These are phyloP conservation scores for Lodderomyces theae DNA, from an alignment of 1,139 yeast genomes.

Conservation along the genomic window DNA sequence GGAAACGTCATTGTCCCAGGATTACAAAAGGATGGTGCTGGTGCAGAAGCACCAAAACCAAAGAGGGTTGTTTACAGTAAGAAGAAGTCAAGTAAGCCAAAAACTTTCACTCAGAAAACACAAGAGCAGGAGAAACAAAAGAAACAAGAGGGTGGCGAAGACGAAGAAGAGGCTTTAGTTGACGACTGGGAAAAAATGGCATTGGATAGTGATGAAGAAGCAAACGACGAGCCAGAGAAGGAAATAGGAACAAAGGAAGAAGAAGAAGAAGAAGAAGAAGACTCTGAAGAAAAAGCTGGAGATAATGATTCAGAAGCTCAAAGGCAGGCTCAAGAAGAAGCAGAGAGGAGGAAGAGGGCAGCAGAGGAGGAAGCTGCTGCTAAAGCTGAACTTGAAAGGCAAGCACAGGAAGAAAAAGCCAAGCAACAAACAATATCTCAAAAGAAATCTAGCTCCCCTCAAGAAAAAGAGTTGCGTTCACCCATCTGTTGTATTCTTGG, in stretches of 20 bases:
- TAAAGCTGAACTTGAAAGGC: constrained; percentile 6
- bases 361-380: constrained; percentile 7
- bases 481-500: constrained; percentile 99
- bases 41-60: constrained; percentile 35
- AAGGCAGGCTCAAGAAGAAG: constrained; percentile 7
- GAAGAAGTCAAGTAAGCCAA: constrained; percentile 57
- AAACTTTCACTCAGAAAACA: constrained; percentile 30
- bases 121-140: constrained; percentile 17
- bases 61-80: constrained; percentile 75
- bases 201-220: constrained; percentile 53
- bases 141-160: constrained; percentile 23
- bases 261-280: constrained; percentile 1
- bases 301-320: constrained; percentile 4
- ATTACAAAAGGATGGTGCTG: constrained; percentile 42
- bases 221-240: constrained; percentile 31
- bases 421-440: constrained; percentile 10
- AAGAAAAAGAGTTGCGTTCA: constrained; percentile 72
- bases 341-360: constrained; percentile 2
- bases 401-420: constrained; percentile 2
- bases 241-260: constrained; percentile 23
- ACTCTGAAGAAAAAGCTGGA: background rate
- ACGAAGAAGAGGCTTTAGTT: constrained; percentile 51
- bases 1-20: constrained; percentile 79
- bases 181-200: constrained; percentile 71
- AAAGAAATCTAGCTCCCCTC: constrained; percentile 15